Evolutionary conservation across 257 asterid genomes (phyloP).

Genomic region (Solanum sitiens): DNA sequence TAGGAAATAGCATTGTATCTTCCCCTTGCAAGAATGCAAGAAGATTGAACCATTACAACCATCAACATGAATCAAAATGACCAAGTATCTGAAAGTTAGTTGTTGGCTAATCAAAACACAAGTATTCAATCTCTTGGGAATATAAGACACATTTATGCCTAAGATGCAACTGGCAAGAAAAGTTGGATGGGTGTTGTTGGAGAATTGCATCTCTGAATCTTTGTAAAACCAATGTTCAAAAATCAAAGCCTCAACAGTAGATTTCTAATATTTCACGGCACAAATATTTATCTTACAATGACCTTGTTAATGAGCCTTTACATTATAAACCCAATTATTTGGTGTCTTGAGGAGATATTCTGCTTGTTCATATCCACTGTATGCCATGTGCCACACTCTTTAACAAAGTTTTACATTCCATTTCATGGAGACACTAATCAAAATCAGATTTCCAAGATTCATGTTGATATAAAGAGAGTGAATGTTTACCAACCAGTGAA

Average conservation of each 20-base stretch:
- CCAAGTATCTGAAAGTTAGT: background rate
- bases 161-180: background rate
- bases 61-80: background rate
- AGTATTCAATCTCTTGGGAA: background rate
- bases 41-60: background rate
- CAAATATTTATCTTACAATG: background rate
- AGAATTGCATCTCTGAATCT: background rate
- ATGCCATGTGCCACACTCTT: background rate
- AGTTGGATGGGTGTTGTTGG: background rate
- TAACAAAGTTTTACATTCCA: background rate
- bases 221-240: background rate
- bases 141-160: background rate
- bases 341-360: background rate
- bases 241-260: background rate
- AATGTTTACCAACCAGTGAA: slow-evolving; percentile 52
- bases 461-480: background rate
- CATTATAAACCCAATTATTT: background rate
- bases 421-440: background rate
- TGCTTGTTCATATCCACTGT: background rate
- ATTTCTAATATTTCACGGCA: background rate
- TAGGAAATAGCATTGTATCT: background rate
- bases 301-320: background rate
- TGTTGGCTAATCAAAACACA: background rate
- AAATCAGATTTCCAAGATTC: background rate
- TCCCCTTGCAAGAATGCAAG: background rate